phyloP scores from a whole-genome alignment of 768 basidiomycete genomes.

The Amyloporia xantha region DNA sequence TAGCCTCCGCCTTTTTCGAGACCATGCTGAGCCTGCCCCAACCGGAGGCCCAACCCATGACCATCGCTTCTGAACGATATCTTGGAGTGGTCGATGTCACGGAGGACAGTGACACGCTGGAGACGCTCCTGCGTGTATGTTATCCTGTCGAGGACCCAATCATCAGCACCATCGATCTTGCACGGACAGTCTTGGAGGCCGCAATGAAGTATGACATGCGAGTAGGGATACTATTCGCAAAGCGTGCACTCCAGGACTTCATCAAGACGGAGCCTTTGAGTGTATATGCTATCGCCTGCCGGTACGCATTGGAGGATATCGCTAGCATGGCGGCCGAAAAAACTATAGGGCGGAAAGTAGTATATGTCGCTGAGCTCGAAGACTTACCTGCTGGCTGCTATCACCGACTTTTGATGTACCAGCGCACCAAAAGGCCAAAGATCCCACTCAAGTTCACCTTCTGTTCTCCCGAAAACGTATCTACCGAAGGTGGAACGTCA shows the following conservation, averaged over 20 bases:
- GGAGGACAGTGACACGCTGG: slow-evolving; percentile 9
- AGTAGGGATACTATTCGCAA: not conserved
- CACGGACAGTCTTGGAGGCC: slow-evolving; percentile 1
- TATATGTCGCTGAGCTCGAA: not conserved
- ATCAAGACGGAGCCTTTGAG: not conserved
- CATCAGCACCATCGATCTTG: not conserved
- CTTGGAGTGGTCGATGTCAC: not conserved
- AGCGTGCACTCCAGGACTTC: not conserved
- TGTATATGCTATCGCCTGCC: not conserved
- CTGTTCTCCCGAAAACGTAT: not conserved
- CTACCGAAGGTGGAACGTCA: not conserved
- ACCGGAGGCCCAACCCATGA: too few species aligned
- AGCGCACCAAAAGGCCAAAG: not conserved
- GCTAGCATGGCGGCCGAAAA: not conserved
- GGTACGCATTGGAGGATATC: not conserved
- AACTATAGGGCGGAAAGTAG: not conserved
- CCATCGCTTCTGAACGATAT: not conserved
- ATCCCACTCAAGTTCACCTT: not conserved
- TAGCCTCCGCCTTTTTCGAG: not conserved
- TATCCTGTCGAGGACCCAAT: slow-evolving; percentile 7
- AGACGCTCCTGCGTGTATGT: slow-evolving; percentile 6
- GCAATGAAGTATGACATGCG: slow-evolving; percentile 7
- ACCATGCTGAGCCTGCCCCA: not conserved
- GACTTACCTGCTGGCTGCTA: not conserved
- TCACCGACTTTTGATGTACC: not conserved